These are phyloP conservation scores for Gnetum montanum DNA, from an alignment of 75 land plant genomes.

Conservation along the genomic window DNA sequence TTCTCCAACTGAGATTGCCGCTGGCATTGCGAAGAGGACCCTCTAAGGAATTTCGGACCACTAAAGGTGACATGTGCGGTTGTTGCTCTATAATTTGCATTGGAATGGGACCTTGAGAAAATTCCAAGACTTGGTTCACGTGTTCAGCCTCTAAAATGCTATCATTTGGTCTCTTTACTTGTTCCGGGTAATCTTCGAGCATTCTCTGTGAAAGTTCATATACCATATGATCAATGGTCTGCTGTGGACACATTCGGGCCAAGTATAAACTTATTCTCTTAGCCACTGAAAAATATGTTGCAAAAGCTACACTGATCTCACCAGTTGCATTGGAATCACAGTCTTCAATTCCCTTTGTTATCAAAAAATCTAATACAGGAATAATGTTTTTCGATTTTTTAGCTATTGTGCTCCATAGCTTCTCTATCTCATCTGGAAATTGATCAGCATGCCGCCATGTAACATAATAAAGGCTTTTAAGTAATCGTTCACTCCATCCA, in stretches of 20 bases:
- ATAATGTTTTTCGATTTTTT: constrained; percentile 75
- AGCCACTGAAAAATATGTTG: constrained; percentile 95
- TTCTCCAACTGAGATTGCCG: constrained; percentile 95
- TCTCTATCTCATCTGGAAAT: constrained; percentile 99
- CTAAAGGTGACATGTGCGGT: constrained; percentile 94
- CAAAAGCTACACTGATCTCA: constrained; percentile 95
- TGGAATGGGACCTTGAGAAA: constrained; percentile 82
- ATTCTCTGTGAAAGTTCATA: constrained; percentile 87
- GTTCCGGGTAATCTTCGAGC: constrained; percentile 86
- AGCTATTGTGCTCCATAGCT: constrained; percentile 97
- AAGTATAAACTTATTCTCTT: constrained; percentile 91
- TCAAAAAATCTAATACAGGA: constrained; percentile 91
- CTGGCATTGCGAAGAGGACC: constrained; percentile 87
- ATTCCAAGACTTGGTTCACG: constrained; percentile 61
- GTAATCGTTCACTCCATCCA: constrained; percentile 91
- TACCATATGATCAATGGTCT: constrained; percentile 94
- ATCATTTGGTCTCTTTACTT: constrained; percentile 41
- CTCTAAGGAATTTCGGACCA: constrained; percentile 87
- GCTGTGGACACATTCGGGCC: constrained; percentile 91
- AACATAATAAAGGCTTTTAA: constrained; percentile 94
- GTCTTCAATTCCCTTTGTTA: constrained; percentile 95
- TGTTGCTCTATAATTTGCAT: constrained; percentile 63
- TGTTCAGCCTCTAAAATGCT: constrained; percentile 30
- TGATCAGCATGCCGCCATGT: constrained; percentile 99
- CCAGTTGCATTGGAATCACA: constrained; percentile 98